Conservation (phyloP, 148 eudicot species). For the Heliamphora exappendiculata region DNA sequence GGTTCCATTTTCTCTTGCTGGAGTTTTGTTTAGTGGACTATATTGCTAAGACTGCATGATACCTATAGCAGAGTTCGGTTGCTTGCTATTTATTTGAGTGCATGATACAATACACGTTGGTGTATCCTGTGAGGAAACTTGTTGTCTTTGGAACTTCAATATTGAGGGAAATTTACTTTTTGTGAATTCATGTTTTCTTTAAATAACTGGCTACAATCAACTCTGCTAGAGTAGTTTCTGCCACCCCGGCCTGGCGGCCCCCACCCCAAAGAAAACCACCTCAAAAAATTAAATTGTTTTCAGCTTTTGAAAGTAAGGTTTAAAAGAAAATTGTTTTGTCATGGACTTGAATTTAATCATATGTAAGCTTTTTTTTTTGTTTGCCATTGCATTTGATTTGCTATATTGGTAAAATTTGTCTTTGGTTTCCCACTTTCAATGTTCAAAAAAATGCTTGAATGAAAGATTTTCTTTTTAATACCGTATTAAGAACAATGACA, state of each 20-base stretch:
- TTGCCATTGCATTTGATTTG: too few species aligned
- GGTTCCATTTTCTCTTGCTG: background rate
- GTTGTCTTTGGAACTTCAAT: background rate
- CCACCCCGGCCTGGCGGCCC: too few species aligned
- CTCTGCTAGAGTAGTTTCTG: background rate
- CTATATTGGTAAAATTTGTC: too few species aligned
- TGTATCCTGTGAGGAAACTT: background rate
- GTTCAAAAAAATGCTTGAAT: background rate
- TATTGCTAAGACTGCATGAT: too few species aligned
- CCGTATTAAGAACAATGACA: too few species aligned
- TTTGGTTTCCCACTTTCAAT: background rate
- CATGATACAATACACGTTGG: background rate
- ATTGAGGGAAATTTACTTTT: background rate
- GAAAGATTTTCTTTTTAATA: too few species aligned
- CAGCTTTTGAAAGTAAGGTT: too few species aligned
- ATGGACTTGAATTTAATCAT: background rate
- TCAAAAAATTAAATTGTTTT: too few species aligned
- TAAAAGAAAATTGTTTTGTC: too few species aligned
- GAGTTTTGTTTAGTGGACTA: too few species aligned
- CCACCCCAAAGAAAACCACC: too few species aligned
- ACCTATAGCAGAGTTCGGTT: too few species aligned
- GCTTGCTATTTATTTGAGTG: background rate
- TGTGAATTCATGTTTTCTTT: background rate
- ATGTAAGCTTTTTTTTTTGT: background rate
- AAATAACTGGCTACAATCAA: background rate